phyloP scores from a whole-genome alignment of 345 rosid genomes.

The Ailanthus altissimus region DNA sequence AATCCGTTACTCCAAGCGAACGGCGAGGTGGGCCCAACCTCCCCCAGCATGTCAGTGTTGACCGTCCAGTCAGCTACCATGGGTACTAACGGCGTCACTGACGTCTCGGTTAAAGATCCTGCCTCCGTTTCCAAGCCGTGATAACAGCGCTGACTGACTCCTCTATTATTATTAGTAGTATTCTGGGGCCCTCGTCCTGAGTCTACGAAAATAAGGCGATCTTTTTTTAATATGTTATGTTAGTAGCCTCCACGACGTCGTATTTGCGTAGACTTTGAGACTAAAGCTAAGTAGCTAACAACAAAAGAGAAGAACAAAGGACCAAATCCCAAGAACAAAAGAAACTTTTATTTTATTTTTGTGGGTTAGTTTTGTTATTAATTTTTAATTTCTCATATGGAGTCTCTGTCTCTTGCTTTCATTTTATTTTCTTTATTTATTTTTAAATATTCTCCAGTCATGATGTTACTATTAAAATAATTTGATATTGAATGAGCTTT shows the following conservation, averaged over 20 bases:
- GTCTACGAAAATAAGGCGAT: conserved; percentile 45
- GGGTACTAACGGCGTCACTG: conserved; percentile 40
- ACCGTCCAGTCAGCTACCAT: conserved; percentile 66
- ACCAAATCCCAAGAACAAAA: conserved; percentile 23
- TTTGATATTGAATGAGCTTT: background rate
- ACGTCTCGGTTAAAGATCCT: conserved; percentile 59
- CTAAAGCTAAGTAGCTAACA: conserved; percentile 13
- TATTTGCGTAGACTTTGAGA: conserved; percentile 46
- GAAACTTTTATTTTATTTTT: conserved; percentile 3
- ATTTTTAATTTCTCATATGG: background rate
- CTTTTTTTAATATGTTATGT: background rate
- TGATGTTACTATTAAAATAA: background rate
- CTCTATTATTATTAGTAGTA: background rate
- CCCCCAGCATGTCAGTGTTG: conserved; percentile 76
- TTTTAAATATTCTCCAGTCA: background rate
- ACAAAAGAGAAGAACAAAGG: conserved; percentile 6
- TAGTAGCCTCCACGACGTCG: conserved; percentile 42
- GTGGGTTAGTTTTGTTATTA: conserved; percentile 1
- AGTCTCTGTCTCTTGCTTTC: background rate
- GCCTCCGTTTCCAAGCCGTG: conserved; percentile 71
- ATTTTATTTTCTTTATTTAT: background rate
- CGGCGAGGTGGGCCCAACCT: conserved; percentile 60
- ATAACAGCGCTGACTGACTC: conserved; percentile 33
- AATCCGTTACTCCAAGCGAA: conserved; percentile 32
- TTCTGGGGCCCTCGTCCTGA: conserved; percentile 10